Evolutionary conservation across 371 early-diverging fungal genomes (phyloP).

Genomic region (Blakeslea trispora): DNA sequence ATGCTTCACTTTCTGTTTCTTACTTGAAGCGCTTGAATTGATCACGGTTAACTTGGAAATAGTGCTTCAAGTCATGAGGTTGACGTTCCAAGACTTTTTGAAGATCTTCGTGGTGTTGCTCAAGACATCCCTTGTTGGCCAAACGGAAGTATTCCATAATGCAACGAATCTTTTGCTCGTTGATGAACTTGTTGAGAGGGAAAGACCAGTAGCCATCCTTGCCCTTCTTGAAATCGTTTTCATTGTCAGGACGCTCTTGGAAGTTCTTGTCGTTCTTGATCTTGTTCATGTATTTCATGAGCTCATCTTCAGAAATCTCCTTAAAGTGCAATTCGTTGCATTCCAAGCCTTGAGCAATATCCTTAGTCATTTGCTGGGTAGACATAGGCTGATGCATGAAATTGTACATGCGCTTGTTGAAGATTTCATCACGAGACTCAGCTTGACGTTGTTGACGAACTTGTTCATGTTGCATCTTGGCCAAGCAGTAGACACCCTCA

Average conservation of each 20-base stretch:
- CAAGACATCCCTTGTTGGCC: constrained; percentile 27
- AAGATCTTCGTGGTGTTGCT: constrained; percentile 31
- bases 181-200: constrained; percentile 40
- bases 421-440: neutral
- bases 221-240: constrained; percentile 13
- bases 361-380: constrained; percentile 27
- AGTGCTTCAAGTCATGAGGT: constrained; percentile 32
- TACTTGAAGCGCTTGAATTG: constrained; percentile 39
- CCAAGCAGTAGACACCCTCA: constrained; percentile 33
- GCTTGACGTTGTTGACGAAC: neutral
- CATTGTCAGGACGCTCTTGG: constrained; percentile 24
- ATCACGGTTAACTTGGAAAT: constrained; percentile 41
- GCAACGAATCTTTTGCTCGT: constrained; percentile 26
- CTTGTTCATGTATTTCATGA: constrained; percentile 26
- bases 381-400: constrained; percentile 21
- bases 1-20: constrained; percentile 1
- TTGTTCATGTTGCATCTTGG: constrained; percentile 15
- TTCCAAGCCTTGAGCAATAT: constrained; percentile 32
- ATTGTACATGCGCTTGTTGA: constrained; percentile 26
- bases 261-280: constrained; percentile 35
- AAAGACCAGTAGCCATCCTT: constrained; percentile 28
- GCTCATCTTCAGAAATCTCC: constrained; percentile 15
- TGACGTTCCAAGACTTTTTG: constrained; percentile 30
- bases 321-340: constrained; percentile 24
- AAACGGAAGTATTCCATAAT: constrained; percentile 33